Percentiles rank a stretch among this genome's conserved stretches.
phyloP scores from a whole-genome alignment of 208 protist species.

The Wallacemonas sp. region DNA sequence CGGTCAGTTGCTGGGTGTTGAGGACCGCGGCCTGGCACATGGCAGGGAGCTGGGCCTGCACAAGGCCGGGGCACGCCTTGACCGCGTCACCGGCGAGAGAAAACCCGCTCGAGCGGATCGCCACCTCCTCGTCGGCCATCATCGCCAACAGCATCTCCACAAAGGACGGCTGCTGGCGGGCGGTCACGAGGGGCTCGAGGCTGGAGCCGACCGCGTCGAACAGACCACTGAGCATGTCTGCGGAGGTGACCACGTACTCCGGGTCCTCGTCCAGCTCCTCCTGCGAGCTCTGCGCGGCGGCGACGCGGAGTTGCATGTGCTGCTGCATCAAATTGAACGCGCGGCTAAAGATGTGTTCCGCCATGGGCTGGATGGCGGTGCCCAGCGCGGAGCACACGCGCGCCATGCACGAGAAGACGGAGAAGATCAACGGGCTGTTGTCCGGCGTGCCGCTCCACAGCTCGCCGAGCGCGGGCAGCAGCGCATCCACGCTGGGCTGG shows the following conservation, averaged over 20 bases:
- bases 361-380: constrained; percentile 68
- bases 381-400: constrained; percentile 67
- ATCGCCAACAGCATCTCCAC: constrained; percentile 54
- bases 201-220: constrained; percentile 77
- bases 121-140: constrained; percentile 47
- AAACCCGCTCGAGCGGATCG: constrained; percentile 75
- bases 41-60: constrained; percentile 51
- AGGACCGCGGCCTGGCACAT: constrained; percentile 49
- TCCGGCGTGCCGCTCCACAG: constrained; percentile 67
- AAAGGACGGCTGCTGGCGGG: constrained; percentile 49
- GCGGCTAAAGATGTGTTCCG: constrained; percentile 71
- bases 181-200: constrained; percentile 61
- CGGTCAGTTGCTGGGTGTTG: constrained; percentile 46
- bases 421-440: constrained; percentile 77
- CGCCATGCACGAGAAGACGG: constrained; percentile 82
- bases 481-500: constrained; percentile 31
- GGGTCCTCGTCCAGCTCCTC: constrained; percentile 55
- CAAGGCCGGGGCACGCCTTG: constrained; percentile 41
- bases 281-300: constrained; percentile 33
- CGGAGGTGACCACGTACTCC: constrained; percentile 77
- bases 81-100: constrained; percentile 72
- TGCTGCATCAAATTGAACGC: constrained; percentile 52
- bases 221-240: constrained; percentile 71
- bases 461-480: constrained; percentile 62
- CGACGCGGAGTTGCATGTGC: constrained; percentile 55